phyloP scores from a whole-genome alignment of 78 protist species.

The slime mould (Dictyostelium discoideum) region DNA sequence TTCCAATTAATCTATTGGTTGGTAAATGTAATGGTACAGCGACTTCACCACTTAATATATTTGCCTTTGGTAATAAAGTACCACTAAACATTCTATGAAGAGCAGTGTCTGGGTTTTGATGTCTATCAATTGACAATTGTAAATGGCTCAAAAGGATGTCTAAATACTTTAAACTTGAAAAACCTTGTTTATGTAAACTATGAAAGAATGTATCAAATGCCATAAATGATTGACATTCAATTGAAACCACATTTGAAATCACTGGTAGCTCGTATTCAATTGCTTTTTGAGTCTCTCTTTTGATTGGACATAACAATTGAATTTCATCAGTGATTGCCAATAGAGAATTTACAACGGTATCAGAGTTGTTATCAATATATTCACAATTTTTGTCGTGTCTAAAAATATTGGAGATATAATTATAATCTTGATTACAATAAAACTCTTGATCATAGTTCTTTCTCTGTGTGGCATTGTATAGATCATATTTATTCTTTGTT shows the following conservation, averaged over 20 bases:
- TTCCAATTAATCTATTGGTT: slow-evolving; percentile 21
- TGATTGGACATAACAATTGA: slow-evolving; percentile 20
- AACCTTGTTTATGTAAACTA: background rate
- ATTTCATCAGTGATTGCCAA: background rate
- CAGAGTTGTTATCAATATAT: background rate
- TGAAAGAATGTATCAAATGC: slow-evolving; percentile 25
- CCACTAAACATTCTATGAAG: background rate
- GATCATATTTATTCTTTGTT: background rate
- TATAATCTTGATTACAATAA: slow-evolving; percentile 38
- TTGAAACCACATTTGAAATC: background rate
- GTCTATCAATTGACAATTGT: background rate
- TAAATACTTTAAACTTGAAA: slow-evolving; percentile 25
- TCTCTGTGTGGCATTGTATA: slow-evolving; percentile 7
- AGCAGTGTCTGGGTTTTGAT: background rate
- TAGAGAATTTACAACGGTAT: background rate
- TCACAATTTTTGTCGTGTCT: slow-evolving; percentile 10
- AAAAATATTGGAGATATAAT: slow-evolving; percentile 23
- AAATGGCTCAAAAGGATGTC: background rate
- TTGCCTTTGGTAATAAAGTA: background rate
- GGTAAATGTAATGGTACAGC: slow-evolving; percentile 38
- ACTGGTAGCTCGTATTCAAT: slow-evolving; percentile 31
- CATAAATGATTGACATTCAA: slow-evolving; percentile 24
- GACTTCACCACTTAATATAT: slow-evolving; percentile 16
- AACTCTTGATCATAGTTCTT: background rate
- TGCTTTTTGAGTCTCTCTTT: background rate